Percentiles rank a stretch among this genome's conserved stretches.
Conservation (phyloP, 306 rosid genomes). For the Heteromeles arbutifolia region DNA sequence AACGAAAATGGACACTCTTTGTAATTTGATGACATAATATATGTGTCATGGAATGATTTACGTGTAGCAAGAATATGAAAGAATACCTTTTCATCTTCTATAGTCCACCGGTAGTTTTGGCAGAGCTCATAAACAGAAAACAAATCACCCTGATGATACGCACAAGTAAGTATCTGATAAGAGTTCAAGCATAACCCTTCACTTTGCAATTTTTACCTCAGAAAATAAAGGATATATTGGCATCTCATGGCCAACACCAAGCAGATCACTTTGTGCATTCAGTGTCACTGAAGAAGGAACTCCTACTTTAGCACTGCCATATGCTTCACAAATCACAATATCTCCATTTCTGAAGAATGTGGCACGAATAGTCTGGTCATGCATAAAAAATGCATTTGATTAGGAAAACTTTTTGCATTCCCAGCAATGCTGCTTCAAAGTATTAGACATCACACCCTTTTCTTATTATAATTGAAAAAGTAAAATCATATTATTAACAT, state of each 20-base stretch:
- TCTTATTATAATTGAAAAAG: neutral
- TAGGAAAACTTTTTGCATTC: slow-evolving; percentile 15
- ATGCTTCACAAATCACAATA: slow-evolving; percentile 59
- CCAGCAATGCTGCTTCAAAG: neutral
- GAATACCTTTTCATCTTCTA: slow-evolving; percentile 78
- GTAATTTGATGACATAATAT: neutral
- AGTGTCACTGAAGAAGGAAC: slow-evolving; percentile 59
- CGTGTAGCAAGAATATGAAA: neutral
- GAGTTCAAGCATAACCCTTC: slow-evolving; percentile 9
- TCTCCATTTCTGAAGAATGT: slow-evolving; percentile 42
- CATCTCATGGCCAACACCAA: slow-evolving; percentile 69
- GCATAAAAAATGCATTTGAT: slow-evolving; percentile 10
- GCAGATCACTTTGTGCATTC: slow-evolving; percentile 76
- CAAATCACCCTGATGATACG: slow-evolving; percentile 58
- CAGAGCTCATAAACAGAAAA: slow-evolving; percentile 90
- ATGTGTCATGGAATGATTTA: neutral
- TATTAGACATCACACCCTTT: neutral
- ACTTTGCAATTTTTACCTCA: slow-evolving; percentile 47
- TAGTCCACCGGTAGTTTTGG: slow-evolving; percentile 74
- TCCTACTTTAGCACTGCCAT: slow-evolving; percentile 57
- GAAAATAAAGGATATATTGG: slow-evolving; percentile 79
- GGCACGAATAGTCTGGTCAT: slow-evolving; percentile 63
- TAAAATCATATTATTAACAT: slow-evolving; percentile 1
- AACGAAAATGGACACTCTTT: slow-evolving; percentile 12
- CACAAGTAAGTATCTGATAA: slow-evolving; percentile 20